Base-by-base conservation (phyloP, 163 green algal species). In the Scenedesmus sp. region DNA sequence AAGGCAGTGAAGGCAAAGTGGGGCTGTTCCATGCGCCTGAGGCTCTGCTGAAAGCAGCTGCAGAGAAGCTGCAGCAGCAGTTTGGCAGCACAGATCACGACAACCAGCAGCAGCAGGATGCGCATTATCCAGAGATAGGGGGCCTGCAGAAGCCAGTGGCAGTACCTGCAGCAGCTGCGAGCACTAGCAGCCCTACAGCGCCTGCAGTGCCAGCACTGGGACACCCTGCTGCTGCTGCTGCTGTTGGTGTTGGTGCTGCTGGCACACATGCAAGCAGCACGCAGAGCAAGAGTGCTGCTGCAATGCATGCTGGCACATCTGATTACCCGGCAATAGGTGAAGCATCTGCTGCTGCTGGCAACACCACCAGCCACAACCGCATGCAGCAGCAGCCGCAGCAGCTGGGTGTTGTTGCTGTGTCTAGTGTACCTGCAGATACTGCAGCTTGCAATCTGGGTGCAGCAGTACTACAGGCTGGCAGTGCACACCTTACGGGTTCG, bases 41-140 rank as follows among this genome's bases (percentile, higher is more conserved):
- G 26, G 34, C 57, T 2, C 18, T 90, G 20, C 46, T 90, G 55
- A 56, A 90, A 16, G 64, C 85, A 55, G 85, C 85, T 55, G 85
- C 85, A 26, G 57, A 64, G 13, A 90, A 82, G 66, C 85, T 90
- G 15, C 46, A 82, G 64, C 13, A 90, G 64, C 62, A 79, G 70
- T 52, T 79, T 79, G 70, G 70, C 23, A 18, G 70, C 23, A 46
- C 70, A 52, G 70, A 52, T 6, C 70, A 79, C 20, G 23, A 52
- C 70, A 79, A 79, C 23, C 70, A 84, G 64, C 64, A 82, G 85
- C 64, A 79, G 59, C 84, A 81, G 84, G 60, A 90, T 34, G 64
- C 66, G 85, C 85, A 82, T 64, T 26, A 59, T 62, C 66, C 56
- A 81, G 59, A 79, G 4, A 34, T 57, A 62, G 60, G 34, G 15